Evolutionary conservation across 345 rosid genomes (phyloP), one percentile per base, ranked within the genome.

Genomic region (Dimocarpus longan): DNA sequence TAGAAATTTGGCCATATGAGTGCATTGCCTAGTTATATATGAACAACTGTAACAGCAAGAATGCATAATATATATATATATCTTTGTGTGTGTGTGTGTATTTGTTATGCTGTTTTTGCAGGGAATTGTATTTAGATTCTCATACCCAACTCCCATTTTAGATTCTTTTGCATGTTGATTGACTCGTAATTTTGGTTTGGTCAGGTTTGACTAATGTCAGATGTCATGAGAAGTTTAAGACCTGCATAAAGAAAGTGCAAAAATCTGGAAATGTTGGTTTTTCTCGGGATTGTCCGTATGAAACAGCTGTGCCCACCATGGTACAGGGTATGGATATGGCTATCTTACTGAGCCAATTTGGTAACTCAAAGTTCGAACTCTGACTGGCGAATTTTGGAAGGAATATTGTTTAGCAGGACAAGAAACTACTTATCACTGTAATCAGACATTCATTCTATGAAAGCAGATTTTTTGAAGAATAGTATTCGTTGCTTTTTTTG

Each of bases 281-380:
- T 79, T 95, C 98, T 57, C 73, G 39, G 21, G 86, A 70, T 57
- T 95, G 99, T 72, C 90, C 96, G 28, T 90, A 91, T 78, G 88
- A 91, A 1, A 80, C 69, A 8, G 96, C 85, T 32, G 90, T 93
- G 79, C 99, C 97, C 9, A 95, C 97, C 2, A 89, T 93, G 88
- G 80, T 81, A 39, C 89, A 89, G 71, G 97, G 97, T 81, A 95
- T 95, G 97, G 92, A 89, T 69, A 85, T 87, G 84, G 98, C 97
- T 66, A 92, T 93, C 81, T 70, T 93, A 79, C 73, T 95, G 64
- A 89, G 98, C 76, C 86, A 82, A 64, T 82, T 96, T 4, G 95
- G 97, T 67, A 80, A 68, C 78, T 46, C 92, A 44, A 90, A 81
- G 77, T 5, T 66, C 74, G 89, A 90, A 78, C 91, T 90, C 67